Percentiles rank a stretch among this genome's conserved stretches.
Conservation (phyloP, 495 filamentous ascomycete genomes). For the Aspergillus carlsbadensis region DNA sequence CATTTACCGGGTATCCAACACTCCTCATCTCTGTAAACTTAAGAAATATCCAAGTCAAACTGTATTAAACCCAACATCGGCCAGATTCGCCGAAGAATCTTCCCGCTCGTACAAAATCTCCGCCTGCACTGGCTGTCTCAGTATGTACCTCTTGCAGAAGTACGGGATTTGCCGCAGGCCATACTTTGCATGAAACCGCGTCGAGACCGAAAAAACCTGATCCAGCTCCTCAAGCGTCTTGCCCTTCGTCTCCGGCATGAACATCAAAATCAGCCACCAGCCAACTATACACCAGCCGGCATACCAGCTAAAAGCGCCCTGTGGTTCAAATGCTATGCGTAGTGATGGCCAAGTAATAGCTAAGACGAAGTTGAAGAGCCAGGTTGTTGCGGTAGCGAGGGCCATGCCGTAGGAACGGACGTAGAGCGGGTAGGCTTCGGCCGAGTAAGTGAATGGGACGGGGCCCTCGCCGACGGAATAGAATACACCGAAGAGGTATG, state of each 20-base stretch:
- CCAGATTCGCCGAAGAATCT: slow-evolving; percentile 16
- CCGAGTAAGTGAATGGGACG: slow-evolving; percentile 81
- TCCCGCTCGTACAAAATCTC: slow-evolving; percentile 43
- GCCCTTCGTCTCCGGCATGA: slow-evolving; percentile 46
- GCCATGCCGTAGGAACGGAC: slow-evolving; percentile 69
- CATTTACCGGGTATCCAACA: neutral
- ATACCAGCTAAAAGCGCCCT: slow-evolving; percentile 64
- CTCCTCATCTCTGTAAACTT: neutral
- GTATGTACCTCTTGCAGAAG: slow-evolving; percentile 48
- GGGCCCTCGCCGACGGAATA: slow-evolving; percentile 82
- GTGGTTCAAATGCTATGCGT: slow-evolving; percentile 49
- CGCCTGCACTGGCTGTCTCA: slow-evolving; percentile 31
- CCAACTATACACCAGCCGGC: slow-evolving; percentile 47
- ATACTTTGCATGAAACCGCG: slow-evolving; percentile 44
- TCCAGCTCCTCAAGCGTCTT: slow-evolving; percentile 46
- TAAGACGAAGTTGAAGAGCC: slow-evolving; percentile 63
- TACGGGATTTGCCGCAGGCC: slow-evolving; percentile 47
- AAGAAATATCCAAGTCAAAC: slow-evolving; percentile 4
- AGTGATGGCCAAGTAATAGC: slow-evolving; percentile 65
- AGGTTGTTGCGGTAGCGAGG: slow-evolving; percentile 44
- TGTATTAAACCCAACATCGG: slow-evolving; percentile 29
- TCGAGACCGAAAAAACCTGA: slow-evolving; percentile 53
- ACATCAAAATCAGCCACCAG: slow-evolving; percentile 35
- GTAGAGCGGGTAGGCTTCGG: slow-evolving; percentile 74
- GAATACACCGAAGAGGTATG: slow-evolving; percentile 72